Evolutionary conservation across 371 early-diverging fungal genomes (phyloP).

Genomic region (Nematocida displodere): DNA sequence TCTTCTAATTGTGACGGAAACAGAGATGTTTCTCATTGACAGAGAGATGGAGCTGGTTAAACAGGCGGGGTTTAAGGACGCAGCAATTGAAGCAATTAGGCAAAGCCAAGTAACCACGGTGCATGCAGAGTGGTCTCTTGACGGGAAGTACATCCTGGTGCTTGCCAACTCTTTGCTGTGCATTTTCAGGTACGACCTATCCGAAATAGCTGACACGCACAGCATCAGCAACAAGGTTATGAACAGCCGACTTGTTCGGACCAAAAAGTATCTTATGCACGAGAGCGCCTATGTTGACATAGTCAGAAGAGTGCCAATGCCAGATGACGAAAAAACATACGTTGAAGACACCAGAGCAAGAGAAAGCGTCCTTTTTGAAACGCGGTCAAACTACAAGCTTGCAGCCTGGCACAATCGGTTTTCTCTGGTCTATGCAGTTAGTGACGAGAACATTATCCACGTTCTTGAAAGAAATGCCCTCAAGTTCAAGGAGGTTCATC

Average conservation of each 20-base stretch:
- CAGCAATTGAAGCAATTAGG: not conserved
- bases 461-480: constrained; percentile 34
- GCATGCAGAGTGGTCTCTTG: not conserved
- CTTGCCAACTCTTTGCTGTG: not conserved
- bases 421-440: constrained; percentile 39
- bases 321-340: not conserved
- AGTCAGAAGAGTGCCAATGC: constrained; percentile 2
- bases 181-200: constrained; percentile 36
- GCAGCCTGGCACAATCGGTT: constrained; percentile 31
- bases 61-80: not conserved
- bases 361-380: constrained; percentile 43
- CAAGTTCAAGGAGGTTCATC: constrained; percentile 31
- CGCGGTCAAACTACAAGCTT: constrained; percentile 22
- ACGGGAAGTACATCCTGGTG: constrained; percentile 42
- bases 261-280: constrained; percentile 42
- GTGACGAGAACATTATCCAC: constrained; percentile 25
- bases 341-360: not conserved
- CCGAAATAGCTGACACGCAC: constrained; percentile 21
- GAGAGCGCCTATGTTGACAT: constrained; percentile 43
- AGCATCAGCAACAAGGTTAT: constrained; percentile 29
- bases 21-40: constrained; percentile 18
- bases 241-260: constrained; percentile 48
- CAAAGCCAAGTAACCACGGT: not conserved
- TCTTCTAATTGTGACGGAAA: constrained; percentile 17
- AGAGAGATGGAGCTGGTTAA: constrained; percentile 14